Evolutionary conservation across 2,329 filamentous ascomycete genomes (phyloP), one percentile per base, ranked within the genome.

Genomic region (Thielaviopsis punctulata): DNA sequence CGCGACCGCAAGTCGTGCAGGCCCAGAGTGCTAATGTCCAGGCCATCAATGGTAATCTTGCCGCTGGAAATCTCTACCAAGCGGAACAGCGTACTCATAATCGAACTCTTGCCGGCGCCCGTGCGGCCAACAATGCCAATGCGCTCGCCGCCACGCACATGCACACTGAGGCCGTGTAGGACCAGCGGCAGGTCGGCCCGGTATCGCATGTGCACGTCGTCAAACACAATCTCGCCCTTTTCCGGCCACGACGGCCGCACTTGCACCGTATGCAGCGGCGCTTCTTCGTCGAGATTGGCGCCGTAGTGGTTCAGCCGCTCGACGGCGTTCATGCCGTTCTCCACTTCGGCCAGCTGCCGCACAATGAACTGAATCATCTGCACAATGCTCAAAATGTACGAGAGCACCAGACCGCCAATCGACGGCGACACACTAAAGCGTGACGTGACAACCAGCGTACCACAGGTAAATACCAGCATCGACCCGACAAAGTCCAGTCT

Each of bases 321-420:
- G 0, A 93, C 92, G 0, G 89, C 82, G 64, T 95, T 96, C 90
- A 96, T 96, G 62, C 89, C 87, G 67, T 95, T 96, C 66, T 96
- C 90, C 8, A 96, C 87, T 65, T 95, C 90, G 23, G 90, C 90
- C 7, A 95, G 73, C 66, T 96, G 90, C 18, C 92, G 79, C 18
- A 96, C 86, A 0, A 87, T 90, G 65, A 95, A 95, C 63, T 95
- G 90, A 58, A 96, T 82, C 84, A 95, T 88, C 65, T 93, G 86
- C 18, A 94, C 88, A 61, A 95, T 94, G 13, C 83, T 77, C 18
- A 98, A 74, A 62, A 96, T 94, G 65, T 96, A 96, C 46, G 85
- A 92, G 21, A 98, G 73, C 0, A 96, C 88, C 39, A 96, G 71
- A 19, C 92, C 92, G 45, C 79, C 82, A 52, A 87, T 94, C 48